Conservation (phyloP, 495 filamentous ascomycete genomes). For the Penicillium macrosclerotiorum region DNA sequence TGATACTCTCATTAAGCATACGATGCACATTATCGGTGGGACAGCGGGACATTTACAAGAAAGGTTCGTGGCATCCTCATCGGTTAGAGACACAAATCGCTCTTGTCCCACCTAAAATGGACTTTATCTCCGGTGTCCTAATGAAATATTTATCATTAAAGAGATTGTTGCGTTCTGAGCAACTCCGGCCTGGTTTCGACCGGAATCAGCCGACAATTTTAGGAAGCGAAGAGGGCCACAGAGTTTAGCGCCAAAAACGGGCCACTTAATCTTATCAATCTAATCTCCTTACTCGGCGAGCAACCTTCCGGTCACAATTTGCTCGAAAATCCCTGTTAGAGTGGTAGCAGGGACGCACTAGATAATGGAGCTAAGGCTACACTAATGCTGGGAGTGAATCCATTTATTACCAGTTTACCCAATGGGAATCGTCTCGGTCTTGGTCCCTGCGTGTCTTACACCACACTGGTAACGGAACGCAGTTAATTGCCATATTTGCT, state of each 20-base stretch:
- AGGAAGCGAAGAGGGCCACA: not conserved
- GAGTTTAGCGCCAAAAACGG: conserved; percentile 5
- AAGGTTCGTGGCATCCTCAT: too few relatives aligned
- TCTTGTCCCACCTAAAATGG: not conserved
- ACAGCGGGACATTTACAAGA: too few relatives aligned
- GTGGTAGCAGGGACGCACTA: not conserved
- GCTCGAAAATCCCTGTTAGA: not conserved
- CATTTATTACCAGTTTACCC: too few relatives aligned
- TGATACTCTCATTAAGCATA: too few relatives aligned
- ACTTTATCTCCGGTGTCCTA: too few relatives aligned
- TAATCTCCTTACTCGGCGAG: conserved; percentile 16
- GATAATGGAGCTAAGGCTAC: not conserved
- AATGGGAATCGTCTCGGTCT: too few relatives aligned
- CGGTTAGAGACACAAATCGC: not conserved
- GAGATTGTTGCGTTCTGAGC: not conserved
- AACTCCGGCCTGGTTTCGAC: not conserved
- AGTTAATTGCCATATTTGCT: too few relatives aligned
- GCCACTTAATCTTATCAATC: conserved; percentile 22
- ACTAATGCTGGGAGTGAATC: not conserved
- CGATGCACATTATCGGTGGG: too few relatives aligned
- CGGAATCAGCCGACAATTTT: not conserved
- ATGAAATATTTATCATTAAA: not conserved
- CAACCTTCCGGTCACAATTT: conserved; percentile 11
- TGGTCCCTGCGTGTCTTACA: too few relatives aligned
- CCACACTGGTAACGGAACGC: too few relatives aligned